Conservation (phyloP, 2,329 filamentous ascomycete species). For the Phoma sp. region DNA sequence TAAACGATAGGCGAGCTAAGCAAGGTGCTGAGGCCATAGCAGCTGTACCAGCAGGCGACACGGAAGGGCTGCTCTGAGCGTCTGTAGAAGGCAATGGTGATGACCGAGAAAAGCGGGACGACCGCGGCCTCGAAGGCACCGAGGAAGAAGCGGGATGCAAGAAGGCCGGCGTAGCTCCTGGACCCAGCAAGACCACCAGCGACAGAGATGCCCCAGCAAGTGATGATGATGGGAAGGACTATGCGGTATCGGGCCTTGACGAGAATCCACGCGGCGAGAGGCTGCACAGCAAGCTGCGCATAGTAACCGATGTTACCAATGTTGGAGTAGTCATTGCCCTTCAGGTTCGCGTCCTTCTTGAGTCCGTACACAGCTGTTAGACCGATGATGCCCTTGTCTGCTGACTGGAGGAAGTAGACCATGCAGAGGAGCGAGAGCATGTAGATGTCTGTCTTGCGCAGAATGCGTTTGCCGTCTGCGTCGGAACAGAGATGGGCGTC, state of each 20-base stretch:
- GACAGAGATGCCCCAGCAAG: constrained; percentile 58
- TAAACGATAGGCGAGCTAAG: constrained; percentile 67
- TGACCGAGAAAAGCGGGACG: constrained; percentile 34
- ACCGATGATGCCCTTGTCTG: constrained; percentile 58
- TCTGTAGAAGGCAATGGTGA: constrained; percentile 34
- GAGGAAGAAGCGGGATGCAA: constrained; percentile 31
- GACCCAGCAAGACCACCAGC: constrained; percentile 32
- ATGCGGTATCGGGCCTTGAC: constrained; percentile 50
- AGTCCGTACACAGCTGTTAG: constrained; percentile 63
- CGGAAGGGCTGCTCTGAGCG: constrained; percentile 31
- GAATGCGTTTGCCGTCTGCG: constrained; percentile 30
- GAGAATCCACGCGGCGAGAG: constrained; percentile 58
- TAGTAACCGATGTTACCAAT: constrained; percentile 57
- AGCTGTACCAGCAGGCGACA: constrained; percentile 66
- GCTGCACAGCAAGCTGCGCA: constrained; percentile 59
- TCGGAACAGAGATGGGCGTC: constrained; percentile 29
- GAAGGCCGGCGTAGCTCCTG: constrained; percentile 26
- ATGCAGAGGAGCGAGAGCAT: constrained; percentile 34
- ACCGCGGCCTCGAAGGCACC: constrained; percentile 38
- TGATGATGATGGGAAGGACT: constrained; percentile 30
- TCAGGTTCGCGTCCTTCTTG: constrained; percentile 45
- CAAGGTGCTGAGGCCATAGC: constrained; percentile 66
- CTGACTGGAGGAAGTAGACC: constrained; percentile 34
- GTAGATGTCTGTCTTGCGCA: constrained; percentile 30
- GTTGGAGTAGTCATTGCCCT: constrained; percentile 56